These are phyloP conservation scores for Globisporangium nunn DNA, from an alignment of 352 stramenopile species.

Conservation along the genomic window DNA sequence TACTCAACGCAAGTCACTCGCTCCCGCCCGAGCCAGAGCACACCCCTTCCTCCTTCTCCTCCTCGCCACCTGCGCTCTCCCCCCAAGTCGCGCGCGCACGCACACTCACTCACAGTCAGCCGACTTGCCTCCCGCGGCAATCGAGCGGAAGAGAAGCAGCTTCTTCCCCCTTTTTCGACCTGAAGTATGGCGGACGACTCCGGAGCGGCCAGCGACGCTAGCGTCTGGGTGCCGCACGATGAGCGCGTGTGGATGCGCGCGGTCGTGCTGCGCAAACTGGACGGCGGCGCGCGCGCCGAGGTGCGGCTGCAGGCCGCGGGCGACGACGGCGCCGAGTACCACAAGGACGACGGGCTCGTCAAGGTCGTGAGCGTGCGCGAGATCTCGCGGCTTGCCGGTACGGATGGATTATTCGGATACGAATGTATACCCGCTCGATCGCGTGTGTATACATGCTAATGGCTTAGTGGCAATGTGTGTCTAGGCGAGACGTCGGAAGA, in stretches of 20 bases:
- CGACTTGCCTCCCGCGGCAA: no score
- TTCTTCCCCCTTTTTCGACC: not conserved
- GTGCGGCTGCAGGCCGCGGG: slow-evolving; percentile 47
- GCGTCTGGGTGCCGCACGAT: slow-evolving; percentile 78
- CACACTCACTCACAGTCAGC: no score
- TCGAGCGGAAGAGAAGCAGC: no score
- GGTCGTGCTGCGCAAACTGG: slow-evolving; percentile 48
- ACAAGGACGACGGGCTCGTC: slow-evolving; percentile 53
- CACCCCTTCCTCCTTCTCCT: no score
- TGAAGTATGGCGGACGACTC: slow-evolving; percentile 21
- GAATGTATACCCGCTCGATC: not conserved
- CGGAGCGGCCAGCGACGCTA: slow-evolving; percentile 51
- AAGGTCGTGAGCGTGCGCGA: slow-evolving; percentile 56
- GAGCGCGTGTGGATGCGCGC: slow-evolving; percentile 75
- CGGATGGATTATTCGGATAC: not conserved
- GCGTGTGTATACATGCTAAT: no score
- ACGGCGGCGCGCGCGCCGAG: slow-evolving; percentile 37
- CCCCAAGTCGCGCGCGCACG: no score
- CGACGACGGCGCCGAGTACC: slow-evolving; percentile 43
- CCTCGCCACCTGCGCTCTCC: no score
- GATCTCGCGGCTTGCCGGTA: slow-evolving; percentile 52
- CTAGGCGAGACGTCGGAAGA: slow-evolving; percentile 60
- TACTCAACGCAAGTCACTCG: no score
- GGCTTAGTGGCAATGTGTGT: not conserved
- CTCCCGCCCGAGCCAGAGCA: no score